Conservation (phyloP, 2,329 filamentous ascomycete genomes). For the Thielaviopsis ethacetica region DNA sequence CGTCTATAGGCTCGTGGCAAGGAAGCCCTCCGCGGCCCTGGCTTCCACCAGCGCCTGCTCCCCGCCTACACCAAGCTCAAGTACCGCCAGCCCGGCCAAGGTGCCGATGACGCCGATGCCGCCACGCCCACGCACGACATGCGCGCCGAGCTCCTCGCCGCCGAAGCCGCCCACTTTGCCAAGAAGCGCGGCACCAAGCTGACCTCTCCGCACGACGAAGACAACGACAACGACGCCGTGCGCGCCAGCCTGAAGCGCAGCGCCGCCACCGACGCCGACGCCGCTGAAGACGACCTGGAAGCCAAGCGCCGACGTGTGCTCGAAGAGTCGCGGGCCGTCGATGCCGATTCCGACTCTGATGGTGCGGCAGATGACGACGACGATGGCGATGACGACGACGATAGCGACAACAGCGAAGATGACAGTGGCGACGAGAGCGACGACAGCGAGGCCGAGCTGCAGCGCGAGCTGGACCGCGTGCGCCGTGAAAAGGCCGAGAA, state of each 20-base stretch:
- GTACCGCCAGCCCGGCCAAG: constrained; percentile 72
- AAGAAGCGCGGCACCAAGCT: constrained; percentile 56
- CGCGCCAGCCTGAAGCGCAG: constrained; percentile 13
- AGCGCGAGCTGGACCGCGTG: constrained; percentile 88
- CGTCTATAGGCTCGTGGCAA: constrained; percentile 62
- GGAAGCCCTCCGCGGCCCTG: constrained; percentile 81
- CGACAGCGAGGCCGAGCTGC: constrained; percentile 74
- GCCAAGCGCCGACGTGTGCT: constrained; percentile 74
- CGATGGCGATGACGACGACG: constrained; percentile 29
- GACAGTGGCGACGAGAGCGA: constrained; percentile 36
- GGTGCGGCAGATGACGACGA: constrained; percentile 37
- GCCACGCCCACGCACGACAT: constrained; percentile 51
- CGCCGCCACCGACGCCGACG: constrained; percentile 40
- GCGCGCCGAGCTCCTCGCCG: constrained; percentile 73
- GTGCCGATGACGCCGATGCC: constrained; percentile 54
- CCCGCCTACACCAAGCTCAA: constrained; percentile 91
- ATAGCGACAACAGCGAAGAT: constrained; percentile 32
- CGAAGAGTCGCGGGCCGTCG: constrained; percentile 75
- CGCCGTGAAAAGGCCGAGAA: constrained; percentile 65
- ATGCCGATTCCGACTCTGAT: constrained; percentile 51
- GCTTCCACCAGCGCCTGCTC: constrained; percentile 89
- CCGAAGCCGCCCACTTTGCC: constrained; percentile 73
- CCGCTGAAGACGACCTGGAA: constrained; percentile 49
- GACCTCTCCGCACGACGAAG: constrained; percentile 27
- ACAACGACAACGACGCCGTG: constrained; percentile 31